Evolutionary conservation across 495 filamentous ascomycete genomes (phyloP), one percentile per base, ranked within the genome.

Genomic region (Penicillium simplicissimum): DNA sequence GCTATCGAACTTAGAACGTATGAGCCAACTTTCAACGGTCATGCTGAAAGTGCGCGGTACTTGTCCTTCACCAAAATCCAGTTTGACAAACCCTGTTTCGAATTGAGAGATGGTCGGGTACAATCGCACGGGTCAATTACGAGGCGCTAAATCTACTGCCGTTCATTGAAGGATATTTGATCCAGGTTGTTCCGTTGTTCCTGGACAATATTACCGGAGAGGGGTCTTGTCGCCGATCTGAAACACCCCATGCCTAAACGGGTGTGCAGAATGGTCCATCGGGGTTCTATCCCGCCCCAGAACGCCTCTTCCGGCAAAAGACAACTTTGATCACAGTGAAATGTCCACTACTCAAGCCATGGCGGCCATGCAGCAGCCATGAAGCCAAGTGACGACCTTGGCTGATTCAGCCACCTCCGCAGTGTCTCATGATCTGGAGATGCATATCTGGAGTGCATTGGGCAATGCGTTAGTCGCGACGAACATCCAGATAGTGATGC

Each of bases 101-200:
- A 38, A 49, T 63, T 35, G n/a, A 52, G 8, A 25, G 17, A 56
- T 35, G 6, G 21, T 11, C 53, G 40, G 53, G 42, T 37, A 52
- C 25, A 34, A 56, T 51, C 8, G 0, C 21, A 40, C 38, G 7
- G 3, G 33, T 21, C 1, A 25, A 28, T 10, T 33, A 33, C 59
- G 14, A 21, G 42, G 59, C 43, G 43, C 54, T 37, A 43, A 53
- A 31, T 23, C 34, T 23, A 17, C 47, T 36, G 47, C 13, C 33
- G 51, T 58, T 61, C 40, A 66, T 66, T 69, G 63, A 67, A 59
- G 62, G 61, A 67, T 34, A 51, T 59, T 61, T n/a, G 38, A 43
- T 58, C 10, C 13, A 25, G 14, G 25, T 48, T 54, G 37, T 14
- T 62, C 58, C 56, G 55, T 47, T 17, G 28, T 17, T 2, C 14